phyloP scores from a whole-genome alignment of 2,329 filamentous ascomycete species.

The Alternaria gansuensis region DNA sequence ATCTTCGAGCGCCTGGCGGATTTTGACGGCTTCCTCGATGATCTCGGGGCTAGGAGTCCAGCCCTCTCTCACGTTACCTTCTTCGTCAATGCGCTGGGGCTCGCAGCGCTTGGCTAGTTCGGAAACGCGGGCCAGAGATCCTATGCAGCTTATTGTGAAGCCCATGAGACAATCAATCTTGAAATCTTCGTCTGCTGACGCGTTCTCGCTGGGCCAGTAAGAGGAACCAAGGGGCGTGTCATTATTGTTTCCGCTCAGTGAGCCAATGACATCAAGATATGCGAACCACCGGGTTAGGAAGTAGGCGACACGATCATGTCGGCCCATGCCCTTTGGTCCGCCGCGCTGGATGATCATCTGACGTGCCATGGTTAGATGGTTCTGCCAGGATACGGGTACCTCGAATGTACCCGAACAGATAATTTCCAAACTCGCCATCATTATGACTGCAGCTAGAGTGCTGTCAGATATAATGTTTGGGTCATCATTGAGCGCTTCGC shows the following conservation, averaged over 20 bases:
- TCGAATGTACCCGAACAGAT: constrained; percentile 83
- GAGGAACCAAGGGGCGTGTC: constrained; percentile 54
- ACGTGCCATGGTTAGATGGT: constrained; percentile 77
- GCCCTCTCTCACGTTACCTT: constrained; percentile 60
- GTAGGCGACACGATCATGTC: constrained; percentile 66
- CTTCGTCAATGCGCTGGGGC: constrained; percentile 66
- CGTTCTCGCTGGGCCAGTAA: constrained; percentile 57
- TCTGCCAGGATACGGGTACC: constrained; percentile 81
- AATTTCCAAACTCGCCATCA: constrained; percentile 84
- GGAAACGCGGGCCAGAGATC: constrained; percentile 75
- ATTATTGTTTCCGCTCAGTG: constrained; percentile 67
- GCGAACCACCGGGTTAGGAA: constrained; percentile 86
- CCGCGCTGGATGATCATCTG: constrained; percentile 75
- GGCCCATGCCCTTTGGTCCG: constrained; percentile 64
- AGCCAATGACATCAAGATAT: constrained; percentile 82
- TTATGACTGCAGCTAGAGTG: constrained; percentile 81
- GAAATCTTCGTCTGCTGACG: constrained; percentile 67
- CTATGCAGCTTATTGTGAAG: constrained; percentile 76
- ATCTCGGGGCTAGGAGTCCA: constrained; percentile 68
- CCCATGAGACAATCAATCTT: constrained; percentile 83
- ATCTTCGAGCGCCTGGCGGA: constrained; percentile 69
- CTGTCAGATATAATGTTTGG: constrained; percentile 67
- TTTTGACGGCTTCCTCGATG: constrained; percentile 64
- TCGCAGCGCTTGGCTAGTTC: constrained; percentile 76
- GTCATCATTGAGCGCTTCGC: constrained; percentile 68